These are phyloP conservation scores for Acanthamoeba castellanii DNA, from an alignment of 208 protist genomes.

Conservation along the genomic window DNA sequence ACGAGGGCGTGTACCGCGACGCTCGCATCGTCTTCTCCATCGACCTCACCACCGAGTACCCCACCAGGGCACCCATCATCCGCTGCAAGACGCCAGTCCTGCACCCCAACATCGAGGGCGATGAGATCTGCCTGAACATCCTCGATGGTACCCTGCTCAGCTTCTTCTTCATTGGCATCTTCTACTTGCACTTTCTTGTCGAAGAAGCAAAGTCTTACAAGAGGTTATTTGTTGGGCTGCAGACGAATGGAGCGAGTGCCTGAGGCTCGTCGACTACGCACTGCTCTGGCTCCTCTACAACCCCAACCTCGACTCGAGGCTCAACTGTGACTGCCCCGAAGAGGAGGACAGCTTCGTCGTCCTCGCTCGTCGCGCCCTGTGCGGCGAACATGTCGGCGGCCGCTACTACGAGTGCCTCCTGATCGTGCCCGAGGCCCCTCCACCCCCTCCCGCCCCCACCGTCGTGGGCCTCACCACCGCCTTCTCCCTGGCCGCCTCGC, in stretches of 20 bases:
- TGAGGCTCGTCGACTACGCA: conserved; percentile 50
- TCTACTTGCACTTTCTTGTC: background rate
- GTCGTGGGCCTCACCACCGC: no score
- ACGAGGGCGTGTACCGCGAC: conserved; percentile 45
- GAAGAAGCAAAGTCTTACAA: no score
- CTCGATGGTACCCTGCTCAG: background rate
- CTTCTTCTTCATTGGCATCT: background rate
- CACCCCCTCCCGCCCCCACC: background rate
- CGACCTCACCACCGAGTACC: conserved; percentile 14
- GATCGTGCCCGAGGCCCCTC: background rate
- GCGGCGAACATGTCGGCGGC: background rate
- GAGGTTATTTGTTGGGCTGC: background rate
- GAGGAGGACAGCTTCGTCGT: background rate
- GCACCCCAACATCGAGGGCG: conserved; percentile 61
- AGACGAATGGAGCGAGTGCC: conserved; percentile 63
- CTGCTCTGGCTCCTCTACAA: conserved; percentile 72
- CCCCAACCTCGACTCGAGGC: conserved; percentile 54
- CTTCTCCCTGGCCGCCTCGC: background rate
- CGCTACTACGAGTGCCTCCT: background rate
- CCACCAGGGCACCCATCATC: background rate
- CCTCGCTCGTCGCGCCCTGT: background rate
- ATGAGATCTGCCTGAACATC: conserved; percentile 61
- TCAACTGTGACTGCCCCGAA: conserved; percentile 51
- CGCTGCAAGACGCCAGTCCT: conserved; percentile 10
- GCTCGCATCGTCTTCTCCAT: conserved; percentile 23